Percentiles rank a stretch among this genome's conserved stretches.
Evolutionary conservation across 371 early-diverging fungal genomes (phyloP).

Genomic region (Chytridium lagenaria): DNA sequence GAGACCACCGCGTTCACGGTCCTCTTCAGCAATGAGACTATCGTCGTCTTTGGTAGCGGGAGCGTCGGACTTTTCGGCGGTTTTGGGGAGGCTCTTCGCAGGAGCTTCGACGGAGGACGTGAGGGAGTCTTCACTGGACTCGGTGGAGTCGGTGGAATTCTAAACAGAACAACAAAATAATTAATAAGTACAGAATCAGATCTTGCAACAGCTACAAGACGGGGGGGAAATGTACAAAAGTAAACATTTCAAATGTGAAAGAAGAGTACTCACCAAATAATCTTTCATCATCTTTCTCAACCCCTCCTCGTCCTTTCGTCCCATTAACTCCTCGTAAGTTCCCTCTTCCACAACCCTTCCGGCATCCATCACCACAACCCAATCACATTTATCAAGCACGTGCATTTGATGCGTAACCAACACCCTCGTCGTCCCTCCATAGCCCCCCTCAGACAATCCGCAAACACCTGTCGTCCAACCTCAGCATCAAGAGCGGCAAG

Average conservation of each 20-base stretch:
- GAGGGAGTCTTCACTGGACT: neutral
- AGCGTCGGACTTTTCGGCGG: neutral
- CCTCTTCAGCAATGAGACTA: conserved; percentile 2
- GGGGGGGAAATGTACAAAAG: no score
- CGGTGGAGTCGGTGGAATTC: neutral
- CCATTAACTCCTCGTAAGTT: conserved; percentile 62
- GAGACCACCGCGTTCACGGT: neutral
- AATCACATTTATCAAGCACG: conserved; percentile 25
- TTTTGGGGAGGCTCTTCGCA: neutral
- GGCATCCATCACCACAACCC: conserved; percentile 60
- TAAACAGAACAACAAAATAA: neutral
- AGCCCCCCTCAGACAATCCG: conserved; percentile 34
- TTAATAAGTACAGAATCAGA: neutral
- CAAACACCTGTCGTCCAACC: conserved; percentile 49
- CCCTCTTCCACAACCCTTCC: conserved; percentile 71
- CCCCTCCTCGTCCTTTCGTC: neutral
- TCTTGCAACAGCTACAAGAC: no score
- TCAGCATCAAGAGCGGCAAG: conserved; percentile 53
- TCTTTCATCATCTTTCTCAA: neutral
- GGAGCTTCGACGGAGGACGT: neutral
- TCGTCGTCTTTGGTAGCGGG: neutral
- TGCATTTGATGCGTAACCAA: conserved; percentile 49
- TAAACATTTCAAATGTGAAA: no score
- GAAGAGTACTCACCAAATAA: neutral
- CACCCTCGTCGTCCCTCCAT: conserved; percentile 30